Conservation (phyloP, 805 yeast genomes). For the Starmerella floris region DNA sequence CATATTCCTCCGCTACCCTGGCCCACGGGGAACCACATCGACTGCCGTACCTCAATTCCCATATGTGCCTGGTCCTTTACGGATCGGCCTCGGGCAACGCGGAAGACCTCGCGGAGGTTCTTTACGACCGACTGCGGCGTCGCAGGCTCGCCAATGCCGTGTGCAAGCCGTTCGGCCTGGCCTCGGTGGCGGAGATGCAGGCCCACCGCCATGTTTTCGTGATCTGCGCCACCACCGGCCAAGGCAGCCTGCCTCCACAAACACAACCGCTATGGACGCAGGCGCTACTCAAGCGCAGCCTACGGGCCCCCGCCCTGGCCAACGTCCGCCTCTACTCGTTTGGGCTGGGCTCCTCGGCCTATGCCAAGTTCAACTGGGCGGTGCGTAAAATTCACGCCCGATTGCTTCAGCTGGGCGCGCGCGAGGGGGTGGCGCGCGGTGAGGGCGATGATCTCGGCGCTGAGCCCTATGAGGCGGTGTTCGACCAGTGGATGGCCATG, state of each 20-base stretch:
- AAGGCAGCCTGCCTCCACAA: slow-evolving; percentile 81
- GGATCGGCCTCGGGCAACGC: slow-evolving; percentile 93
- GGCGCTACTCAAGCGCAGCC: slow-evolving; percentile 46
- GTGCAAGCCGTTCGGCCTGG: slow-evolving; percentile 36
- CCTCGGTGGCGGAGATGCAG: slow-evolving; percentile 27
- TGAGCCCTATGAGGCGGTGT: slow-evolving; percentile 59
- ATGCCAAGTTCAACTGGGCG: slow-evolving; percentile 82
- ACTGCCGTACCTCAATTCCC: too few species aligned
- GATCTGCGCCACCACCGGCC: slow-evolving; percentile 85
- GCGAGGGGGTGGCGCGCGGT: slow-evolving; percentile 54
- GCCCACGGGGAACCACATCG: too few species aligned
- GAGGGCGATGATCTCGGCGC: slow-evolving; percentile 82
- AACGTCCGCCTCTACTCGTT: slow-evolving; percentile 57
- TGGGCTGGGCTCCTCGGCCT: slow-evolving; percentile 90
- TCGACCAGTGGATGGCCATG: slow-evolving; percentile 52
- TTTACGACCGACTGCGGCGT: slow-evolving; percentile 45
- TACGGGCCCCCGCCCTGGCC: slow-evolving; percentile 47
- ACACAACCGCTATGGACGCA: slow-evolving; percentile 62
- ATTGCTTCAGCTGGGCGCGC: slow-evolving; percentile 67
- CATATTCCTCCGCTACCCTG: too few species aligned
- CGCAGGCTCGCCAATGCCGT: slow-evolving; percentile 29
- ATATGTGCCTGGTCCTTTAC: slow-evolving; percentile 41
- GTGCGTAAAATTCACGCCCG: slow-evolving; percentile 69
- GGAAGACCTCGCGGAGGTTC: slow-evolving; percentile 62
- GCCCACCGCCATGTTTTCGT: slow-evolving; percentile 39